Conservation (phyloP, 805 yeast genomes). For the Kodamaea sagamina region DNA sequence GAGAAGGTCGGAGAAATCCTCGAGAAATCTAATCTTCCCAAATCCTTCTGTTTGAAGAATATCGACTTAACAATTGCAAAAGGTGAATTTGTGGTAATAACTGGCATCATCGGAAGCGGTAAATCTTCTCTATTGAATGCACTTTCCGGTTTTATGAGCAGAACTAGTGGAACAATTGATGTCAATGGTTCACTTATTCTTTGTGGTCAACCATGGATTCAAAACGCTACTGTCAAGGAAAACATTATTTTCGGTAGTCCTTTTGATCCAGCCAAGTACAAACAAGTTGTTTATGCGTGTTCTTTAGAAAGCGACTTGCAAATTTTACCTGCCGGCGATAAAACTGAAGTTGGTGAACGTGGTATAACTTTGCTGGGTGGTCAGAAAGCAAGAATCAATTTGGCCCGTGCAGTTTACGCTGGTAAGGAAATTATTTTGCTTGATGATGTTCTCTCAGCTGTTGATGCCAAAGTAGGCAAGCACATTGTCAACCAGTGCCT, state of each 20-base stretch:
- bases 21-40: background rate
- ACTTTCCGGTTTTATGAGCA: constrained; percentile 69
- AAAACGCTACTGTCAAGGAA: constrained; percentile 74
- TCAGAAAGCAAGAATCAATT: constrained; percentile 77
- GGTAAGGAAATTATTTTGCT: constrained; percentile 65
- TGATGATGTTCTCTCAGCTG: constrained; percentile 83
- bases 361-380: constrained; percentile 87
- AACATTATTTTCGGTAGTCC: constrained; percentile 72
- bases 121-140: constrained; percentile 74
- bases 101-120: constrained; percentile 84
- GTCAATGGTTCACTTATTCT: constrained; percentile 55
- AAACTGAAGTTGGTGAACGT: constrained; percentile 80
- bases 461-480: constrained; percentile 81
- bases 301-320: constrained; percentile 66
- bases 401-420: constrained; percentile 80
- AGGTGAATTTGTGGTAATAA: constrained; percentile 73
- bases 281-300: constrained; percentile 63
- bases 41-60: constrained; percentile 34
- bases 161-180: constrained; percentile 50
- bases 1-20: background rate
- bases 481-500: constrained; percentile 74
- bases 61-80: constrained; percentile 54
- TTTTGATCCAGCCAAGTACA: constrained; percentile 52
- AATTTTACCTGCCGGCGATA: constrained; percentile 69
- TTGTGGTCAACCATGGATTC: constrained; percentile 80